phyloP scores from a whole-genome alignment of 352 stramenopile species.

The Phytophthora sp. region DNA sequence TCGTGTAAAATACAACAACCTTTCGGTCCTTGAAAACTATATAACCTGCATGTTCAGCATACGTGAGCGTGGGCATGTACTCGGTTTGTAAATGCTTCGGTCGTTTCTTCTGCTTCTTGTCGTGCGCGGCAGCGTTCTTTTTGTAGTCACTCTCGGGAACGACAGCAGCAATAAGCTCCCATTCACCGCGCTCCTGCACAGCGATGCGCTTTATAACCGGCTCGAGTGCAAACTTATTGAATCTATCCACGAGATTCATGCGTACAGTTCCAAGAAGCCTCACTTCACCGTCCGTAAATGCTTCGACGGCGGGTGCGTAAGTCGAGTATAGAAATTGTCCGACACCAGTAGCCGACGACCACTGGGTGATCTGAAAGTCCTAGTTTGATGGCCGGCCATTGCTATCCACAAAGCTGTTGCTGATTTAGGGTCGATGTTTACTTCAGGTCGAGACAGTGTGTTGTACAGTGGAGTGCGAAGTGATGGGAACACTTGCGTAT shows the following conservation, averaged over 20 bases:
- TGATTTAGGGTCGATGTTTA: slow-evolving; percentile 4
- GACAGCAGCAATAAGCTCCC: too few species aligned
- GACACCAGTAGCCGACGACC: slow-evolving; percentile 7
- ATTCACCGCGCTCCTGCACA: neutral
- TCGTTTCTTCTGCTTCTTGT: too few species aligned
- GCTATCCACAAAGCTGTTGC: slow-evolving; percentile 10
- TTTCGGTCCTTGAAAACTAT: neutral
- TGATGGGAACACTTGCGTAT: slow-evolving; percentile 4
- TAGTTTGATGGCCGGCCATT: slow-evolving; percentile 11
- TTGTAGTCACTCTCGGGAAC: neutral
- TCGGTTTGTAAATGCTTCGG: neutral
- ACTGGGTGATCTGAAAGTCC: neutral
- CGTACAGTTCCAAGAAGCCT: neutral
- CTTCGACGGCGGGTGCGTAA: neutral
- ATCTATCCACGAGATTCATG: slow-evolving; percentile 1
- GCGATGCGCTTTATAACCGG: neutral
- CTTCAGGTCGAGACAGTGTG: neutral
- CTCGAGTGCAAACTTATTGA: neutral
- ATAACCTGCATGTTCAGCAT: slow-evolving; percentile 2
- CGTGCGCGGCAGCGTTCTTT: neutral
- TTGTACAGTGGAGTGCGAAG: slow-evolving; percentile 11
- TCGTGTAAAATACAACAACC: slow-evolving; percentile 8
- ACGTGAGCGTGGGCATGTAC: slow-evolving; percentile 6
- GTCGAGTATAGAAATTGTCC: slow-evolving; percentile 2
- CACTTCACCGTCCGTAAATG: slow-evolving; percentile 3